Conservation (phyloP, 2,329 filamentous ascomycete genomes). For the Diaporthe batatas region DNA sequence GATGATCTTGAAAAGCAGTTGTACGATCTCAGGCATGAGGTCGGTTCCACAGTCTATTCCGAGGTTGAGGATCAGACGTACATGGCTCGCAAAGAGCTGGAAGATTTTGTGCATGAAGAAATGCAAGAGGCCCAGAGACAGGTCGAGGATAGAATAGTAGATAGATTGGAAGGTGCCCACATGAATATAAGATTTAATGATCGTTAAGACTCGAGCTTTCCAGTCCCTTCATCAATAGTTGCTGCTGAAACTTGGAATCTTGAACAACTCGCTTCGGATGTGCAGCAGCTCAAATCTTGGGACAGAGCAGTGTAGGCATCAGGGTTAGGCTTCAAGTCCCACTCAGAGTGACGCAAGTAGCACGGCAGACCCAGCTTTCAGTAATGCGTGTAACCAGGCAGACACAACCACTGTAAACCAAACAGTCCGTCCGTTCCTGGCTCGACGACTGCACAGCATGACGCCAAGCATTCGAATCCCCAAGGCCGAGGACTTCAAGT, state of each 20-base stretch:
- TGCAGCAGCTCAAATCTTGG: no score
- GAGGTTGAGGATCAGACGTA: constrained; percentile 33
- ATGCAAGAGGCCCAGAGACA: constrained; percentile 32
- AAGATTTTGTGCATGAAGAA: constrained; percentile 26
- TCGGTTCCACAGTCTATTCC: constrained; percentile 24
- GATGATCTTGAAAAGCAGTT: constrained; percentile 28
- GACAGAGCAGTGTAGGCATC: not conserved
- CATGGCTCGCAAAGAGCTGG: constrained; percentile 19
- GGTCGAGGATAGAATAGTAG: constrained; percentile 31
- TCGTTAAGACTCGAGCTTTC: not conserved
- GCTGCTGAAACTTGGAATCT: no score
- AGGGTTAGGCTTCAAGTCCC: constrained; percentile 25
- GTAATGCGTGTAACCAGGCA: not conserved
- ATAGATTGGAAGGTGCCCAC: constrained; percentile 29
- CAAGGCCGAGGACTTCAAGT: constrained; percentile 62
- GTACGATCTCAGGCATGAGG: constrained; percentile 21
- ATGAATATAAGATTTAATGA: constrained; percentile 34
- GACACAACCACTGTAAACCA: not conserved
- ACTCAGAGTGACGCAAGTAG: constrained; percentile 21
- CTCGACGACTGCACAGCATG: constrained; percentile 47
- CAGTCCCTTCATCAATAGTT: not conserved
- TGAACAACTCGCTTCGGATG: no score
- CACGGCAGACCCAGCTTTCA: constrained; percentile 6
- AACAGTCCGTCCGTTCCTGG: not conserved
- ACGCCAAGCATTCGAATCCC: constrained; percentile 62